A percentile compares a stretch with the other conserved stretches of the same genome.
phyloP scores from a whole-genome alignment of 306 rosid genomes.

The Crataegus laevigata region DNA sequence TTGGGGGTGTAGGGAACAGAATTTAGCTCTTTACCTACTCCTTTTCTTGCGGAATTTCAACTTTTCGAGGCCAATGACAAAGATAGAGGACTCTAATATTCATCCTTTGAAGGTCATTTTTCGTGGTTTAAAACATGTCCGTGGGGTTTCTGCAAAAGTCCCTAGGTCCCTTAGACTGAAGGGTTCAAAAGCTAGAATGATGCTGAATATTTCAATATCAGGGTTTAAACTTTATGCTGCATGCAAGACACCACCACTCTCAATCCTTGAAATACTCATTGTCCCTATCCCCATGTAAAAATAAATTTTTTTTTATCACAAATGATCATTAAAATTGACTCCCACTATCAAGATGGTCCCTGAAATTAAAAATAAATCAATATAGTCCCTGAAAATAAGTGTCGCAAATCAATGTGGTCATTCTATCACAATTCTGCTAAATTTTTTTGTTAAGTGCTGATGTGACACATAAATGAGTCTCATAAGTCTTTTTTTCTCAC shows the following conservation, averaged over 20 bases:
- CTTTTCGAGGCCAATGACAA: constrained; percentile 47
- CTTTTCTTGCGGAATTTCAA: constrained; percentile 33
- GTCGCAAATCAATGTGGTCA: too few species aligned
- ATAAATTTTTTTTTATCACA: too few species aligned
- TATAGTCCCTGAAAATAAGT: too few species aligned
- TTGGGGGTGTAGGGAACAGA: constrained; percentile 26
- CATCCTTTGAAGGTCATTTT: constrained; percentile 28
- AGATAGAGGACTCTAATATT: constrained; percentile 22
- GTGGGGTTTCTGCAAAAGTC: constrained; percentile 58
- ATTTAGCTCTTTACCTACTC: constrained; percentile 35
- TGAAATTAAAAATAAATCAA: too few species aligned
- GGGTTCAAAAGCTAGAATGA: constrained; percentile 72
- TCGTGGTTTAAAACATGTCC: constrained; percentile 35
- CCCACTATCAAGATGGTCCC: too few species aligned
- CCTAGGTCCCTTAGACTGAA: constrained; percentile 34
- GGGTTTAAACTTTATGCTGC: constrained; percentile 66
- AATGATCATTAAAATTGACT: too few species aligned
- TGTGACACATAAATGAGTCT: too few species aligned
- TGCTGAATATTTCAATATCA: constrained; percentile 31
- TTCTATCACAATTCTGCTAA: too few species aligned
- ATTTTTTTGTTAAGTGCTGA: too few species aligned
- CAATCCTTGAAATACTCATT: constrained; percentile 37
- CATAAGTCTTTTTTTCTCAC: too few species aligned
- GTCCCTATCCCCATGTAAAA: constrained; percentile 24
- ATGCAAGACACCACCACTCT: constrained; percentile 63